phyloP scores from a whole-genome alignment of 2,329 filamentous ascomycete genomes.

The Penicillium olsonii region DNA sequence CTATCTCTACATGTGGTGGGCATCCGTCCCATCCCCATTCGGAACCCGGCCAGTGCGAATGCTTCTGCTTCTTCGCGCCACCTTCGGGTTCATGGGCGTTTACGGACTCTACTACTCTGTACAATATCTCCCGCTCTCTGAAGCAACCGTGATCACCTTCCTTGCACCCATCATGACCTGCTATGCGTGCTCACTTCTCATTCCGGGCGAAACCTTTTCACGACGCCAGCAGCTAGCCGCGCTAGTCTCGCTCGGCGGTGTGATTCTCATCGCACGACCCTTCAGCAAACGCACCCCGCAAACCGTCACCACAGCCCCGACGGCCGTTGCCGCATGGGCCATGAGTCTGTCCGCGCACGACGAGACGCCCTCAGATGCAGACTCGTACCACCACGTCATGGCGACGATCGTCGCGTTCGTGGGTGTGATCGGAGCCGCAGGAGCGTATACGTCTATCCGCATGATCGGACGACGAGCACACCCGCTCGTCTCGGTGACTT shows the following conservation, averaged over 20 bases:
- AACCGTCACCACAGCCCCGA: conserved; percentile 15
- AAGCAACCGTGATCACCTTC: conserved; percentile 89
- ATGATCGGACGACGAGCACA: conserved; percentile 80
- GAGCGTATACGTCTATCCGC: conserved; percentile 75
- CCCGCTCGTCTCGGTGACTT: conserved; percentile 81
- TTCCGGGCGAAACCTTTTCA: conserved; percentile 73
- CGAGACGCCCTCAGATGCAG: conserved; percentile 34
- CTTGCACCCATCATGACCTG: conserved; percentile 76
- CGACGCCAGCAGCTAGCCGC: conserved; percentile 74
- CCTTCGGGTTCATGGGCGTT: conserved; percentile 75
- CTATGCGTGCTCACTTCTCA: conserved; percentile 74
- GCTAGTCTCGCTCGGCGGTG: conserved; percentile 72
- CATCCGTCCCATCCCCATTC: conserved; percentile 66
- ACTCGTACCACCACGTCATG: conserved; percentile 66
- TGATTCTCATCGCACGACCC: conserved; percentile 80
- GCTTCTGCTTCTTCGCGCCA: conserved; percentile 68
- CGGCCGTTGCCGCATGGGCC: conserved; percentile 11
- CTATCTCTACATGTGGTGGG: conserved; percentile 72
- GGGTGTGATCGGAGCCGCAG: conserved; percentile 74
- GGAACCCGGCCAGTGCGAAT: conserved; percentile 67
- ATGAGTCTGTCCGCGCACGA: conserved; percentile 12
- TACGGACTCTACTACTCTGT: conserved; percentile 75
- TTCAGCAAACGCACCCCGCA: conserved; percentile 23
- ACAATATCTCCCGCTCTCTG: conserved; percentile 78
- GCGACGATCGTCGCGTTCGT: conserved; percentile 73